Conservation (phyloP, 352 stramenopile species). For the Globisporangium parvum region DNA sequence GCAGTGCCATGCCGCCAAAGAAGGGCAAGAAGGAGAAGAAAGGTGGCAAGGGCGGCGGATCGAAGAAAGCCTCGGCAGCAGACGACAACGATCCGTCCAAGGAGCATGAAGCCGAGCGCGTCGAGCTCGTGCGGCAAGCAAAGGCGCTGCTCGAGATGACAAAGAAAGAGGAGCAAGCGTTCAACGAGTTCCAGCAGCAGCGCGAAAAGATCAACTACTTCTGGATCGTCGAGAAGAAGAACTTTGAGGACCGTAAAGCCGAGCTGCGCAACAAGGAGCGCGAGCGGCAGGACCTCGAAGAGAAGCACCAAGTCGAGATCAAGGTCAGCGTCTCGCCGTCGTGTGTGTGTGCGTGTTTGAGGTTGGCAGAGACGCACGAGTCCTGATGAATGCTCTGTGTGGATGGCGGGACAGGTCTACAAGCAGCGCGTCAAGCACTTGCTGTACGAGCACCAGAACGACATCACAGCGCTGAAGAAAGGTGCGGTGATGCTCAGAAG, state of each 20-base stretch:
- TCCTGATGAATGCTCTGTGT: not conserved
- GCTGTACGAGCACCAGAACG: slow-evolving; percentile 93
- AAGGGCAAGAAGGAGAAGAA: slow-evolving; percentile 71
- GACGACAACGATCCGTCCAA: slow-evolving; percentile 53
- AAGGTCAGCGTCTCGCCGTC: slow-evolving; percentile 40
- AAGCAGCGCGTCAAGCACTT: slow-evolving; percentile 96
- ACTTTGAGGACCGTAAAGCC: slow-evolving; percentile 90
- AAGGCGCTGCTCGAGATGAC: slow-evolving; percentile 74
- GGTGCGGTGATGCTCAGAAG: slow-evolving; percentile 13
- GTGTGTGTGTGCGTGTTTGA: not conserved
- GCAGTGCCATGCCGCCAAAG: slow-evolving; percentile 47
- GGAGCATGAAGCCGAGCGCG: slow-evolving; percentile 61
- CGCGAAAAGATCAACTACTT: slow-evolving; percentile 96
- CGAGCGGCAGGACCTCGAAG: slow-evolving; percentile 92
- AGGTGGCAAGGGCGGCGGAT: slow-evolving; percentile 31
- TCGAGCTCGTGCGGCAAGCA: slow-evolving; percentile 70
- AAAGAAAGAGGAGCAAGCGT: slow-evolving; percentile 88
- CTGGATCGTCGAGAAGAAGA: slow-evolving; percentile 96
- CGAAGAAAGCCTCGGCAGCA: slow-evolving; percentile 28
- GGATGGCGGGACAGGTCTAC: slow-evolving; percentile 57
- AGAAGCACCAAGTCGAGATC: slow-evolving; percentile 95
- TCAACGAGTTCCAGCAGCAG: slow-evolving; percentile 96
- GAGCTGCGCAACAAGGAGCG: slow-evolving; percentile 93
- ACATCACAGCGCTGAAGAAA: slow-evolving; percentile 88
- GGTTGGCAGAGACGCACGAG: not conserved